phyloP scores from a whole-genome alignment of 768 basidiomycete genomes.

The Russula virescens region DNA sequence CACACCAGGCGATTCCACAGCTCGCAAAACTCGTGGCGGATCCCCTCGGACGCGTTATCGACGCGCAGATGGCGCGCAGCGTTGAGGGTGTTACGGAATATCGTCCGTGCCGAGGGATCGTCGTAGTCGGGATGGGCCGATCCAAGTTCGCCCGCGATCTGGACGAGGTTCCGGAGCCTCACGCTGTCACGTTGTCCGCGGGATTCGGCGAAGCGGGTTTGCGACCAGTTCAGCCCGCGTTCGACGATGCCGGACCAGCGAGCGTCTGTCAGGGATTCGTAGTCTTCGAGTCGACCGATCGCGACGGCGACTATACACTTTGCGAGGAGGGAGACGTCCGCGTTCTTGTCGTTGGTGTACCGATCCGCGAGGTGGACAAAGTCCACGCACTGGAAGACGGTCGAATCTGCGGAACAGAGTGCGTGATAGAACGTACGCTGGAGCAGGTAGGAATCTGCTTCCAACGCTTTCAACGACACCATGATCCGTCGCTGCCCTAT shows the following conservation, averaged over 20 bases:
- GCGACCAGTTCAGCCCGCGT: neutral
- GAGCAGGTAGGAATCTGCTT: slow-evolving; percentile 1
- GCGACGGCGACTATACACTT: slow-evolving; percentile 8
- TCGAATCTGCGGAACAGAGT: neutral
- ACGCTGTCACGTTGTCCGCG: neutral
- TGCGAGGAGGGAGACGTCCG: neutral
- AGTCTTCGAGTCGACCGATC: neutral
- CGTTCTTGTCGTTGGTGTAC: neutral
- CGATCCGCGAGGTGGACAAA: slow-evolving; percentile 2
- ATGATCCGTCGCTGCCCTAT: neutral
- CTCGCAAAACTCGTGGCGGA: neutral
- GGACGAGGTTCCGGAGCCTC: neutral
- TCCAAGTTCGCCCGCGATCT: neutral
- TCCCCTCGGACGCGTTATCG: neutral
- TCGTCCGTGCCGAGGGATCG: neutral
- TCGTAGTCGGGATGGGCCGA: neutral
- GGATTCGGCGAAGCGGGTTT: neutral
- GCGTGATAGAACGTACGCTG: slow-evolving; percentile 6
- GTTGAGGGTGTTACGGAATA: neutral
- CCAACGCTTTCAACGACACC: neutral
- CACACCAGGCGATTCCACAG: slow-evolving; percentile 5
- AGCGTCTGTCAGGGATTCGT: neutral
- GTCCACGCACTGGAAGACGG: slow-evolving; percentile 1
- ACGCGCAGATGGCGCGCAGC: neutral
- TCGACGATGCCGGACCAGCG: neutral